Evolutionary conservation across 2,329 filamentous ascomycete species (phyloP), one percentile per base, ranked within the genome.

Genomic region (Neopestalotiopsis sp.): DNA sequence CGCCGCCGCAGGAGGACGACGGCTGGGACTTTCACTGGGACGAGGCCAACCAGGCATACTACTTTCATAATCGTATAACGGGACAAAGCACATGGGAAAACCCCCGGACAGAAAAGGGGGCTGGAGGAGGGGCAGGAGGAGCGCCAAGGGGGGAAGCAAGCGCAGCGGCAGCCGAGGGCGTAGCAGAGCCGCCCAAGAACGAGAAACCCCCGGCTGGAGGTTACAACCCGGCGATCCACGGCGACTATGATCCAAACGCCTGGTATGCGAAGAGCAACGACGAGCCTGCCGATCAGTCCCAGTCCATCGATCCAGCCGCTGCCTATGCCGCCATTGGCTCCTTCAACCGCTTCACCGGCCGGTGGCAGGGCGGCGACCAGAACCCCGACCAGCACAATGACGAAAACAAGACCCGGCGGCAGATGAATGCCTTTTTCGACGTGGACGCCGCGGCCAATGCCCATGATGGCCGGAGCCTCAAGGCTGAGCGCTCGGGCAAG

Each of bases 151-250:
- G 34, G 10, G 34, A 38, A 10, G 34, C 34, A 7, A 38, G 34
- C 20, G 70, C 73, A 40, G 71, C 74, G 53, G 69, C 70, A 17
- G 53, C 74, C 4, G 66, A 76, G 14, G 69, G 75, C 2, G 70
- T 76, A 2, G 73, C 77, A 7, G 74, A 74, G 9, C 73, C 74
- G 12, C 80, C 79, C 5, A 72, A 77, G 67, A 78, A 79, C 69
- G 80, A 81, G 70, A 79, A 68, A 66, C 82, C 74, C 61, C 82
- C 88, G 28, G 88, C 87, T 5, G 91, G 91, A 69, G 94, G 95
- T 70, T 99, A 99, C 83, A 97, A 98, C 78, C 96, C 96, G 1
- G 93, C 94, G 30, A 95, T 99, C 61, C 96, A 99, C 79, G 96
- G 96, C 74, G 92, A 95, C 82, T 99, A 98, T 84, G 96, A 99